Percentiles rank a stretch among this genome's conserved stretches.
Evolutionary conservation across 371 early-diverging fungal genomes (phyloP).

Genomic region (Mucor racemosus): DNA sequence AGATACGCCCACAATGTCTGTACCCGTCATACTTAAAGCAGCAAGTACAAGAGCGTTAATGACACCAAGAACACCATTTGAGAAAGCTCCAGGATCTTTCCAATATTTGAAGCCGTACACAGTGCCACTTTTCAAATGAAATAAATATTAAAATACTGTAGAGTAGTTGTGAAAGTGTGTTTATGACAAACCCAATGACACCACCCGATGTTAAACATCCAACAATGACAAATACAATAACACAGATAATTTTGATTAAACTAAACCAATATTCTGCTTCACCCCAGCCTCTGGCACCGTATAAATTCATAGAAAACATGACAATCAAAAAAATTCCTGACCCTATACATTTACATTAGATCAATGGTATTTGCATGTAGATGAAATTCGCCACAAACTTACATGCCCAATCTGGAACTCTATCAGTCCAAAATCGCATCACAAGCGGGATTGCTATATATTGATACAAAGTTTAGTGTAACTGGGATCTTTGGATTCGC

Average conservation of each 20-base stretch:
- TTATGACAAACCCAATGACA: constrained; percentile 24
- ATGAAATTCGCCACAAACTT: background rate
- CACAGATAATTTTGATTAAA: constrained; percentile 59
- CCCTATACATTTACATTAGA: constrained; percentile 16
- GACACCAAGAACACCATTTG: constrained; percentile 74
- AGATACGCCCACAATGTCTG: constrained; percentile 70
- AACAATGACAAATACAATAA: constrained; percentile 69
- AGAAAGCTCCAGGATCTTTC: constrained; percentile 67
- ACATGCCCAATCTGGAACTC: constrained; percentile 29
- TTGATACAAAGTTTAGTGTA: background rate
- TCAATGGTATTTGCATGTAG: background rate
- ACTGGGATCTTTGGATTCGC: background rate
- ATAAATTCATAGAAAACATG: constrained; percentile 24
- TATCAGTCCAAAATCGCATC: constrained; percentile 25
- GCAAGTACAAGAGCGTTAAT: constrained; percentile 67
- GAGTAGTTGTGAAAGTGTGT: too few species aligned
- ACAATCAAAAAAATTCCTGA: constrained; percentile 24
- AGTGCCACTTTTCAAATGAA: constrained; percentile 33
- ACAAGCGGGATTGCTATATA: constrained; percentile 22
- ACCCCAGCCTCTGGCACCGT: constrained; percentile 23
- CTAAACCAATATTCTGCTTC: constrained; percentile 31
- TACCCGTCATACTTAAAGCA: constrained; percentile 78
- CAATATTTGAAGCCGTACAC: constrained; percentile 18
- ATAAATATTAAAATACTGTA: constrained; percentile 36
- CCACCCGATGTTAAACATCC: constrained; percentile 54